phyloP scores from a whole-genome alignment of 2,329 filamentous ascomycete genomes.

The Graphilbum fragrans region DNA sequence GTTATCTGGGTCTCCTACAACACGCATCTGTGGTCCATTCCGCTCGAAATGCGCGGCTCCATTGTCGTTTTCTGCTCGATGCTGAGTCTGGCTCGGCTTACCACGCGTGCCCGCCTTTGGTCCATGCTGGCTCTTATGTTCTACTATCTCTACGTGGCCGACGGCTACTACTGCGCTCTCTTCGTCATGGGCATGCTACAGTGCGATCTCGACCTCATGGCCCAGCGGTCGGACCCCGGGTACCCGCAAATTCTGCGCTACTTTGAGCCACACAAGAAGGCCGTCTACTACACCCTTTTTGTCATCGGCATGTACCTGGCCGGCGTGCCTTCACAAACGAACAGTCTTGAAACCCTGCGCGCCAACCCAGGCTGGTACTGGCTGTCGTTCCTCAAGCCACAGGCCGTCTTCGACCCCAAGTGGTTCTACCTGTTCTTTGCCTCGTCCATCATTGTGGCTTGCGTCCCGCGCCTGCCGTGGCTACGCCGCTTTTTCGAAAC shows the following conservation, averaged over 20 bases:
- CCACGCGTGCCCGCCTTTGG: constrained; percentile 39
- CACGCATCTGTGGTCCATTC: constrained; percentile 51
- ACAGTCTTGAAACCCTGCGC: constrained; percentile 34
- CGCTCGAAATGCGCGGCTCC: constrained; percentile 51
- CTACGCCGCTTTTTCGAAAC: constrained; percentile 47
- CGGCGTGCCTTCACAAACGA: constrained; percentile 43
- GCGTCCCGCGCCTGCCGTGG: constrained; percentile 43
- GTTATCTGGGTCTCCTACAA: constrained; percentile 47
- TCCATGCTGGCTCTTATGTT: constrained; percentile 39
- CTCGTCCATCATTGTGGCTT: constrained; percentile 40
- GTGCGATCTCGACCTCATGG: constrained; percentile 47
- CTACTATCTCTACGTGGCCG: constrained; percentile 57
- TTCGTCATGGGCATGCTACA: constrained; percentile 51
- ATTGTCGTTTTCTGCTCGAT: constrained; percentile 47
- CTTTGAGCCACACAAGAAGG: constrained; percentile 33
- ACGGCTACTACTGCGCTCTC: constrained; percentile 50
- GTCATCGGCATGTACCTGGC: constrained; percentile 41
- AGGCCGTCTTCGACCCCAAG: constrained; percentile 53
- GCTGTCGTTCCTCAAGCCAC: constrained; percentile 48
- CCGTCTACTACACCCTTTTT: constrained; percentile 42
- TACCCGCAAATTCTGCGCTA: constrained; percentile 35
- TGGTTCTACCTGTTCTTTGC: constrained; percentile 58
- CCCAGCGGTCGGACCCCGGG: constrained; percentile 23
- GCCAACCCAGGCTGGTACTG: constrained; percentile 48
- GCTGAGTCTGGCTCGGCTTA: constrained; percentile 43